Conservation (phyloP, 495 filamentous ascomycete genomes). For the Xylaria sp. region DNA sequence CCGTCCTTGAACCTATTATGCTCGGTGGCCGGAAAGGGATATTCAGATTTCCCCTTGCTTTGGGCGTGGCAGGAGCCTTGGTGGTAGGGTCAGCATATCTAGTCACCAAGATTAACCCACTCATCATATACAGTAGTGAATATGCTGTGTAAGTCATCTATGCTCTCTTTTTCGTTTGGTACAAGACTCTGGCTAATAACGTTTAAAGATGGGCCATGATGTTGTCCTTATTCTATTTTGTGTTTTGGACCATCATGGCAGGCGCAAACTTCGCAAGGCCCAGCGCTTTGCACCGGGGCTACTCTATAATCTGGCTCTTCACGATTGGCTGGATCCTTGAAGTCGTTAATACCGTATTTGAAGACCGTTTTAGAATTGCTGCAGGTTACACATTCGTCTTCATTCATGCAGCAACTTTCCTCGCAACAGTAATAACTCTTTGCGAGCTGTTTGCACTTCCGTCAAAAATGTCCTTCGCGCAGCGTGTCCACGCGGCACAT, state of each 20-base stretch:
- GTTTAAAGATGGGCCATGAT: slow-evolving; percentile 76
- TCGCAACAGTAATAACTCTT: slow-evolving; percentile 74
- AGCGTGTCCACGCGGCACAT: slow-evolving; percentile 54
- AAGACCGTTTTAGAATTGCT: slow-evolving; percentile 73
- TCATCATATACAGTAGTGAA: slow-evolving; percentile 83
- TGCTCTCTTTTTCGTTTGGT: neutral
- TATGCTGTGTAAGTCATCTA: slow-evolving; percentile 69
- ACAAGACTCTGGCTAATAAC: slow-evolving; percentile 32
- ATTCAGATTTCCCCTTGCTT: slow-evolving; percentile 81
- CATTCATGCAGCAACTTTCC: slow-evolving; percentile 75
- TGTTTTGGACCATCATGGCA: slow-evolving; percentile 84
- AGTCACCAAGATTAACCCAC: slow-evolving; percentile 81
- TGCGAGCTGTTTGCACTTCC: slow-evolving; percentile 82
- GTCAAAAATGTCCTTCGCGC: slow-evolving; percentile 69
- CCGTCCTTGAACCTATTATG: slow-evolving; percentile 63
- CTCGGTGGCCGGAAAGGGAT: slow-evolving; percentile 81
- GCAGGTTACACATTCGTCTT: slow-evolving; percentile 85
- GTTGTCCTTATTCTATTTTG: slow-evolving; percentile 77
- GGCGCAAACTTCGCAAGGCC: slow-evolving; percentile 84
- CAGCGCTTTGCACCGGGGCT: slow-evolving; percentile 82
- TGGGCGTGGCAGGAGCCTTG: slow-evolving; percentile 71
- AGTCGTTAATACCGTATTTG: slow-evolving; percentile 73
- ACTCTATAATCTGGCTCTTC: slow-evolving; percentile 85
- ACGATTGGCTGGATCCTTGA: slow-evolving; percentile 73
- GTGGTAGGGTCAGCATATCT: slow-evolving; percentile 78